Evolutionary conservation across 2,329 filamentous ascomycete genomes (phyloP).

Genomic region (Colletotrichum sp.): DNA sequence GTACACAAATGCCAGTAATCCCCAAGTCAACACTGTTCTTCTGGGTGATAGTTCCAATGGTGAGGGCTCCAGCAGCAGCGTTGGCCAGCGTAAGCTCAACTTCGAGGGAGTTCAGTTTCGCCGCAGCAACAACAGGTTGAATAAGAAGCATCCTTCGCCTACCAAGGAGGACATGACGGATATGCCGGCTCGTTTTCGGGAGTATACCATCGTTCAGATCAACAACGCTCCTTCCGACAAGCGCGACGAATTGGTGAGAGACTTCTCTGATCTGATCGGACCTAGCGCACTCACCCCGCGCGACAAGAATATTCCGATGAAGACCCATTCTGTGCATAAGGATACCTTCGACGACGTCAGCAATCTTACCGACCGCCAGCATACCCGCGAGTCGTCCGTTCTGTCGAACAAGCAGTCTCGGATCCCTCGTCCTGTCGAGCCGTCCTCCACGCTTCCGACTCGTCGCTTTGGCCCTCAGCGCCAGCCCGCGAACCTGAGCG

Average conservation of each 20-base stretch:
- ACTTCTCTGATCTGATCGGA: background rate
- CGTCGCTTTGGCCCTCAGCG: slow-evolving; percentile 29
- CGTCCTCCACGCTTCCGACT: slow-evolving; percentile 23
- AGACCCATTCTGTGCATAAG: background rate
- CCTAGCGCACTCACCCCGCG: slow-evolving; percentile 22
- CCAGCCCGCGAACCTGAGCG: slow-evolving; percentile 25
- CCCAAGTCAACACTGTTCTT: background rate
- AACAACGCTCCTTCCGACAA: slow-evolving; percentile 1
- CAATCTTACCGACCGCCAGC: background rate
- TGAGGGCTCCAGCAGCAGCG: background rate
- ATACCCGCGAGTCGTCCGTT: background rate
- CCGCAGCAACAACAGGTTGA: background rate
- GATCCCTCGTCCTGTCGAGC: slow-evolving; percentile 24
- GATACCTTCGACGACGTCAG: background rate
- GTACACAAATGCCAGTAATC: background rate
- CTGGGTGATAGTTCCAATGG: background rate
- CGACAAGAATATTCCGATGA: slow-evolving; percentile 33
- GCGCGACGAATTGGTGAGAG: background rate
- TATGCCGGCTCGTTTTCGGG: slow-evolving; percentile 38
- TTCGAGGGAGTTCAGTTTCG: background rate
- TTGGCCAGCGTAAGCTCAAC: background rate
- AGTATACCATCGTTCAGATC: slow-evolving; percentile 1
- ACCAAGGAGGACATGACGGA: slow-evolving; percentile 44
- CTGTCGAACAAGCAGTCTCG: slow-evolving; percentile 14
- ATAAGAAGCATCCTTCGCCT: slow-evolving; percentile 51